Evolutionary conservation across 2,329 filamentous ascomycete species (phyloP).

Genomic region (Cadophora luteo-olivacea): DNA sequence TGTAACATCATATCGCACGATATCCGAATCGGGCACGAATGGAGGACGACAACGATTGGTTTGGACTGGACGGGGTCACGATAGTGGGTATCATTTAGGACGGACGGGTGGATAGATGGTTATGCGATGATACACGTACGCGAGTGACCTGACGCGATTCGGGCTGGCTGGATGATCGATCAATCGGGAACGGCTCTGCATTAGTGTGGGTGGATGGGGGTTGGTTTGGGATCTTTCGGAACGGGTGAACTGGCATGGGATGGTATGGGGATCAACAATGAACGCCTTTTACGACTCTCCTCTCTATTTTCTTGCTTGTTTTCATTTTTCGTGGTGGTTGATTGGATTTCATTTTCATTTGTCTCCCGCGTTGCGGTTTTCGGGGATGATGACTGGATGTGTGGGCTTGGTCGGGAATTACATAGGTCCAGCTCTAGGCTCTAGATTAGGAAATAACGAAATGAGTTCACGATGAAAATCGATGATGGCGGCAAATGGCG

Average conservation of each 20-base stretch:
- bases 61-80: background rate
- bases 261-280: background rate
- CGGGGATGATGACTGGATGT: background rate
- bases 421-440: background rate
- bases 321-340: too few species aligned
- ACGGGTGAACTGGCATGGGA: background rate
- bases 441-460: slow-evolving; percentile 4
- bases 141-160: background rate
- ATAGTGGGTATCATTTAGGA: slow-evolving; percentile 1
- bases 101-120: background rate
- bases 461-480: background rate
- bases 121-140: slow-evolving; percentile 9
- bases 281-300: slow-evolving; percentile 15
- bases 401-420: background rate
- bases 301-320: background rate
- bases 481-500: background rate
- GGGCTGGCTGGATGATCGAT: background rate
- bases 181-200: background rate
- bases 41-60: slow-evolving; percentile 3
- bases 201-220: slow-evolving; percentile 14
- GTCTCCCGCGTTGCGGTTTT: background rate
- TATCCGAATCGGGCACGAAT: slow-evolving; percentile 10
- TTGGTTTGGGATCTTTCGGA: background rate
- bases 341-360: background rate
- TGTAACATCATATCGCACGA: slow-evolving; percentile 34